A percentile compares a stretch with the other conserved stretches of the same genome.
Conservation (phyloP, 2,329 filamentous ascomycete species). For the Elsinoe perseae region DNA sequence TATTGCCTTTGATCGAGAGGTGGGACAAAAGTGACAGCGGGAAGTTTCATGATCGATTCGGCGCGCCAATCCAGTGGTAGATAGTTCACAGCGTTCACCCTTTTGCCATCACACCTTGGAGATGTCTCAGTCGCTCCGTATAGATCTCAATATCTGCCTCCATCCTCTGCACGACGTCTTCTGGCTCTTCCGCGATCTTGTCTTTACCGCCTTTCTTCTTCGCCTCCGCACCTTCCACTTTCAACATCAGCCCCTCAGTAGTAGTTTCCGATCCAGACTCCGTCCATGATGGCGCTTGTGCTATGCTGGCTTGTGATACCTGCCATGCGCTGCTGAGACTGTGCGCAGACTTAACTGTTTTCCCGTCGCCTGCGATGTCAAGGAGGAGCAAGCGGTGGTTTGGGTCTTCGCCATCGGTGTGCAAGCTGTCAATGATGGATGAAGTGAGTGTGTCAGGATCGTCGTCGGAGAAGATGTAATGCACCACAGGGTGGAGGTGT, state of each 20-base stretch:
- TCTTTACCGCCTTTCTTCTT: conserved; percentile 5
- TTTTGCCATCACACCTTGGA: conserved; percentile 17
- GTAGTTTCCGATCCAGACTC: conserved; percentile 22
- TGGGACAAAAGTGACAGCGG: conserved; percentile 31
- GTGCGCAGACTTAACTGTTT: conserved; percentile 57
- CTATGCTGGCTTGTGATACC: conserved; percentile 47
- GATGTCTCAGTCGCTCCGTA: conserved; percentile 9
- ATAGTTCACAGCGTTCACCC: neutral
- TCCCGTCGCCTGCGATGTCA: conserved; percentile 42
- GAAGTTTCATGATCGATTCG: conserved; percentile 39
- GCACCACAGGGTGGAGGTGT: conserved; percentile 75
- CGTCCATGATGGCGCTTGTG: conserved; percentile 57
- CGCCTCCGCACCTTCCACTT: conserved; percentile 33
- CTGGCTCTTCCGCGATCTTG: conserved; percentile 11
- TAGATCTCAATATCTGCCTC: conserved; percentile 18
- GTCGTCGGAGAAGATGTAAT: conserved; percentile 92
- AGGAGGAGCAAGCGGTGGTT: conserved; percentile 51
- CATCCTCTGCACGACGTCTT: conserved; percentile 16
- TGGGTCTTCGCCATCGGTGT: conserved; percentile 15
- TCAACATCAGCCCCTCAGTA: conserved; percentile 50
- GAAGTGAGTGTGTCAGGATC: conserved; percentile 69
- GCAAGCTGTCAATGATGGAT: conserved; percentile 33
- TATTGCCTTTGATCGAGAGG: conserved; percentile 33
- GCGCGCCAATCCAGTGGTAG: conserved; percentile 37
- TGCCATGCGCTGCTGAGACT: conserved; percentile 71